These are phyloP conservation scores for Plenodomus biglobosus DNA, from an alignment of 2,329 filamentous ascomycete genomes.

Conservation along the genomic window DNA sequence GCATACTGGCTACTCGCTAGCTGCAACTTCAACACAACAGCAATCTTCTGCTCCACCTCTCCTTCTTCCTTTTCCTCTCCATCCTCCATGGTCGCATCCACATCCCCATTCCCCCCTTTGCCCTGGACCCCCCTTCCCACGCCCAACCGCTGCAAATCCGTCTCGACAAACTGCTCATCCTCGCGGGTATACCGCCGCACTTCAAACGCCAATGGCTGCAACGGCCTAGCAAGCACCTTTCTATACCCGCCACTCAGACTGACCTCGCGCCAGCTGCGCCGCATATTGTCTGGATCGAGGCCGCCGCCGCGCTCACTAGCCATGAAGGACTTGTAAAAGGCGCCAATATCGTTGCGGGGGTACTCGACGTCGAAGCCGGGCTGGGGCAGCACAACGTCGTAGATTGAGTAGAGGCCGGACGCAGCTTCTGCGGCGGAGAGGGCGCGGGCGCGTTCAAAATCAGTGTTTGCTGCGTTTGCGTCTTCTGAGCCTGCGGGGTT, in stretches of 20 bases:
- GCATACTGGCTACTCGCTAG: constrained; percentile 80
- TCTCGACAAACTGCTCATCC: constrained; percentile 83
- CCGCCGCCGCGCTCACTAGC: constrained; percentile 71
- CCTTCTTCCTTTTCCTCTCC: constrained; percentile 25
- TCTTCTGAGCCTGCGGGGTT: constrained; percentile 61
- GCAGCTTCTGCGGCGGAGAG: constrained; percentile 76
- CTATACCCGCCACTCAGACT: constrained; percentile 88
- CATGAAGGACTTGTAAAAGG: constrained; percentile 88
- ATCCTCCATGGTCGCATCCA: constrained; percentile 13
- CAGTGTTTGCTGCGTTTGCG: constrained; percentile 55
- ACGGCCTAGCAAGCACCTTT: constrained; percentile 75
- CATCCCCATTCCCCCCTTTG: constrained; percentile 20
- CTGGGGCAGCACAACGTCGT: constrained; percentile 87
- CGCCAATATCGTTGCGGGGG: constrained; percentile 78
- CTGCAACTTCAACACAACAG: constrained; percentile 72
- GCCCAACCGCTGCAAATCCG: constrained; percentile 72
- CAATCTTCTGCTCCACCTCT: constrained; percentile 56
- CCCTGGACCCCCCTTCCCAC: constrained; percentile 46
- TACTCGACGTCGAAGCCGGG: constrained; percentile 90
- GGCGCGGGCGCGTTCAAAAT: constrained; percentile 69
- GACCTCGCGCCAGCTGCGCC: constrained; percentile 79
- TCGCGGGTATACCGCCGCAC: constrained; percentile 70
- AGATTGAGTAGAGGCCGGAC: constrained; percentile 75
- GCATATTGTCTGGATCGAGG: constrained; percentile 84
- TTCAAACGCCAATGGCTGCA: constrained; percentile 63